Conservation (phyloP, 768 basidiomycete species). For the Boletus pseudopeckii region DNA sequence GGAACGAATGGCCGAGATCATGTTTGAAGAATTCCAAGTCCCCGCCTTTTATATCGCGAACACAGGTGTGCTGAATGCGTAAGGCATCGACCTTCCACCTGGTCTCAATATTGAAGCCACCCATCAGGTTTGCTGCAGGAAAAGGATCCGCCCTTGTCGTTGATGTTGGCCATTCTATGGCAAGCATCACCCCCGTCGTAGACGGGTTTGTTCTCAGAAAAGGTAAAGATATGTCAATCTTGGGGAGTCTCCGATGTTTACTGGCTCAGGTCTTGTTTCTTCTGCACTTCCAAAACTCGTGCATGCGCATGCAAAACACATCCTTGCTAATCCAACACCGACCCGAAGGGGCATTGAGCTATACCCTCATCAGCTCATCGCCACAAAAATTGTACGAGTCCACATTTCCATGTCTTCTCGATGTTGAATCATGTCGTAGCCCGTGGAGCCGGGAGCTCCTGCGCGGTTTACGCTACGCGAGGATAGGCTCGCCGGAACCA, state of each 20-base stretch:
- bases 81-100: slow-evolving; percentile 26
- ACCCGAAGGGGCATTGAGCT: slow-evolving; percentile 62
- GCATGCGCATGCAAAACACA: slow-evolving; percentile 71
- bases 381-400: slow-evolving; percentile 63
- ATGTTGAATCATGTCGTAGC: slow-evolving; percentile 38
- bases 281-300: slow-evolving; percentile 79
- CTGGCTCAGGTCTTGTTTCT: slow-evolving; percentile 62
- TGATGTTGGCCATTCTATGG: slow-evolving; percentile 86
- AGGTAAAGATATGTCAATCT: slow-evolving; percentile 44
- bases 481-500: slow-evolving; percentile 69
- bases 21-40: slow-evolving; percentile 94
- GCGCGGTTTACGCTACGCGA: slow-evolving; percentile 71
- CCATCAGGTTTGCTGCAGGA: slow-evolving; percentile 84
- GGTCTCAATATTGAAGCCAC: slow-evolving; percentile 11
- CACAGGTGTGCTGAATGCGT: slow-evolving; percentile 92
- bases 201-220: slow-evolving; percentile 97
- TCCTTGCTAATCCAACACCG: slow-evolving; percentile 49
- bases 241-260: not conserved
- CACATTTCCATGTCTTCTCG: not conserved
- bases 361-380: slow-evolving; percentile 83
- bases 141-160: slow-evolving; percentile 96
- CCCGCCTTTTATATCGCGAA: slow-evolving; percentile 98
- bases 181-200: slow-evolving; percentile 91
- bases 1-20: slow-evolving; percentile 93
- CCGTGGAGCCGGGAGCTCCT: slow-evolving; percentile 65